Evolutionary conservation across 805 yeast species (phyloP), one percentile per base, ranked within the genome.

Genomic region (Blastobotrys terrestris): DNA sequence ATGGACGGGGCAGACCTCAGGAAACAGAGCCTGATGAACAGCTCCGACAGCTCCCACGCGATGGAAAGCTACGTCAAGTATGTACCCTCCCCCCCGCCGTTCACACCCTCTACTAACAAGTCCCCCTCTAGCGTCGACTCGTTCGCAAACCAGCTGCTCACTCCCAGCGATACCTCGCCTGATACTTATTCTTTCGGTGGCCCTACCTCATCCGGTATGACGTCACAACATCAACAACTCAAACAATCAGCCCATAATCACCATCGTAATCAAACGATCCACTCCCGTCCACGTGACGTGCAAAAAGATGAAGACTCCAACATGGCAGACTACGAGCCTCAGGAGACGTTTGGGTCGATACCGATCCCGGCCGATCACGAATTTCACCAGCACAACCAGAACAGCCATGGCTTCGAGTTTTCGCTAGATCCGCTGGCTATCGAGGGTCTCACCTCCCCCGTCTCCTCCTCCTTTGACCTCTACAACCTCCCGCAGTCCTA

Each of bases 341-440:
- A 26, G 35, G 35, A 26, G 35, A 26, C 35, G 35, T 26, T 26
- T 26, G 35, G 35, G 8, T 26, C 35, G 35, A 26, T 26, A 6
- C 35, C 35, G 35, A 26, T 26, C 11, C 35, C 35, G 35, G 35
- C 46, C n/a, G 46, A 20, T 14, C 13, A 5, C 44, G 44, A 40
- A 5, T 40, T 40, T 40, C 19, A 41, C 19, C 44, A 41, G 20
- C 44, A 11, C 20, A 45, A 14, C 22, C n/a, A 44, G 19, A 21
- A 49, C 39, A 53, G 58, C 46, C 55, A 57, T 18, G 64, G 58
- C 16, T 67, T 67, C 46, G 63, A 65, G 44, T 77, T 77, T 55
- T 58, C 70, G 47, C 66, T 77, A 35, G 78, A 76, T 53, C 79
- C 80, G 3, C 61, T 76, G 55, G 79, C 80, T 0, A 70, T 73